A percentile compares a stretch with the other conserved stretches of the same genome.
phyloP scores from a whole-genome alignment of 768 basidiomycete genomes.

The Naganishia onofrii region DNA sequence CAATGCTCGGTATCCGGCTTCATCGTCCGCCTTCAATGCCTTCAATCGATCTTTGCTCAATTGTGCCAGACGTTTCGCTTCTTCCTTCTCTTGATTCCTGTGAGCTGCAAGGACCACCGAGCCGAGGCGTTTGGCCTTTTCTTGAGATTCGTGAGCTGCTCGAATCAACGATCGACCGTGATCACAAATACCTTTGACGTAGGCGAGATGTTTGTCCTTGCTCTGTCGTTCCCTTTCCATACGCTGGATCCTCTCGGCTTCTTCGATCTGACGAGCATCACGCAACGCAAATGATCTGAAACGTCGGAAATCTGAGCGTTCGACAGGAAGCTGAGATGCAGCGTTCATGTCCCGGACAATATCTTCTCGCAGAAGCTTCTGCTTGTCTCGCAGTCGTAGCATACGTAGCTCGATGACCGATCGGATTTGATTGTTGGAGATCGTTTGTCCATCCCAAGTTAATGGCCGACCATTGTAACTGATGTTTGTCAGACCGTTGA shows the following conservation, averaged over 20 bases:
- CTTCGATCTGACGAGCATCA: constrained; percentile 84
- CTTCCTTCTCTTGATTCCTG: constrained; percentile 88
- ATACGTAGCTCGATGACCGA: constrained; percentile 91
- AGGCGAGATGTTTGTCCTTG: constrained; percentile 94
- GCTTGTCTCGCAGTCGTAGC: constrained; percentile 82
- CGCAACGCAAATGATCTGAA: constrained; percentile 79
- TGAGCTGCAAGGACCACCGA: constrained; percentile 81
- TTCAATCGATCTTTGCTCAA: constrained; percentile 96
- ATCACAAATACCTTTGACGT: constrained; percentile 76
- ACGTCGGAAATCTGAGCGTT: constrained; percentile 86
- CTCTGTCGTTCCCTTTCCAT: constrained; percentile 87
- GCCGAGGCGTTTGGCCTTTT: constrained; percentile 64
- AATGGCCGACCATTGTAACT: constrained; percentile 36
- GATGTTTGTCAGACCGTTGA: constrained; percentile 54
- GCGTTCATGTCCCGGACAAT: constrained; percentile 84
- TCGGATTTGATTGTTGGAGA: constrained; percentile 69
- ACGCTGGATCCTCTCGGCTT: constrained; percentile 84
- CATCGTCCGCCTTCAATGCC: constrained; percentile 95
- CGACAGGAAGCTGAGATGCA: constrained; percentile 81
- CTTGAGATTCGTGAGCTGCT: constrained; percentile 65
- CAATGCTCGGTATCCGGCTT: constrained; percentile 99
- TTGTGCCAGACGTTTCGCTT: constrained; percentile 92
- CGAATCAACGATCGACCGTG: constrained; percentile 74
- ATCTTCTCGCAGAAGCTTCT: constrained; percentile 77
- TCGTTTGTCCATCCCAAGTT: constrained; percentile 55